Evolutionary conservation across 768 basidiomycete genomes (phyloP), one percentile per base, ranked within the genome.

Genomic region (Ramaria sp.): DNA sequence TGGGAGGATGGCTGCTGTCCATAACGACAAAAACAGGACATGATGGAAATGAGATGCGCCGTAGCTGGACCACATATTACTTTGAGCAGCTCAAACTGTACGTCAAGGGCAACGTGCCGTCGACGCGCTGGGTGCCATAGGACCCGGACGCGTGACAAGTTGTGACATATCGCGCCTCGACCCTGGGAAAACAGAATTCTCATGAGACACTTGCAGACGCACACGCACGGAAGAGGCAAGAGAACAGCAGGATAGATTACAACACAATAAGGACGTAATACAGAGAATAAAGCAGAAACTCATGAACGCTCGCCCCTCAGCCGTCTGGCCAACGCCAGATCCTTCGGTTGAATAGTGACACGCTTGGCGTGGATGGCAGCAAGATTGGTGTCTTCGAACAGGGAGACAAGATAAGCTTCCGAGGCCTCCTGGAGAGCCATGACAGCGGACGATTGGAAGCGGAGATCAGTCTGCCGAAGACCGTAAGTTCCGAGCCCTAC

Each of bases 401-500:
- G 55, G 3, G 55, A 57, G n/a, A 57, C 87, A 59, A 88, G 86
- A 73, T 89, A 89, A 27, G 86, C 87, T 76, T 94, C 91, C 51
- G 88, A 87, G 51, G 90, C 91, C 70, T 94, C 91, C 74, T 94
- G 91, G 59, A 93, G 79, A 47, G 91, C 91, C 81, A 90, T 88
- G 63, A 94, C 89, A 37, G 91, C 91, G 24, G 91, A 94, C 2
- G 90, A 92, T 73, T 95, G 92, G 90, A 94, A 94, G 66, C 92
- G 90, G 62, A 95, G 75, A 69, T 90, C 87, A 64, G 89, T 90
- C 88, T 88, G 42, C 43, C n/a, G 2, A 17, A 56, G n/a, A 34
- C 33, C n/a, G 20, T 11, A 47, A 1, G 12, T 6, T 4, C 15
- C 0, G 51, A 27, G 46, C 31, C 46, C 13, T 34, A 47, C 17